These are phyloP conservation scores for Cicer judaicum DNA, from an alignment of 306 rosid species.

Conservation along the genomic window DNA sequence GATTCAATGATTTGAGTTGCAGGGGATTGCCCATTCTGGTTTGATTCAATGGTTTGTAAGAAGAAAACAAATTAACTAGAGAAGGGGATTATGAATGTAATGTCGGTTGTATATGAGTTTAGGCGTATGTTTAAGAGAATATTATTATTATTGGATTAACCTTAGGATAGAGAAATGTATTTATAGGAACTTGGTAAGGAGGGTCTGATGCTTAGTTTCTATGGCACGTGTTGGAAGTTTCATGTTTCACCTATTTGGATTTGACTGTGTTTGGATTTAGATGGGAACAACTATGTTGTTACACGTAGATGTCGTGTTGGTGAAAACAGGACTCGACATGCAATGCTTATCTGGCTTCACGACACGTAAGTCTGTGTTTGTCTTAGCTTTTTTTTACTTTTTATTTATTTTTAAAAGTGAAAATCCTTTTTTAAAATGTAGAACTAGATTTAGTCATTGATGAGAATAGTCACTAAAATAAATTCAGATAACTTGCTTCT, in stretches of 20 bases:
- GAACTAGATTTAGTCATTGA: no score
- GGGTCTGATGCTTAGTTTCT: background rate
- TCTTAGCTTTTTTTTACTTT: background rate
- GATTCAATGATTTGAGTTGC: constrained; percentile 76
- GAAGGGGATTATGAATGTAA: constrained; percentile 9
- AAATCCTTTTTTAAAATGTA: no score
- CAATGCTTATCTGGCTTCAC: constrained; percentile 32
- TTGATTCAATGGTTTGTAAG: background rate
- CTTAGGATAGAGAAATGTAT: background rate
- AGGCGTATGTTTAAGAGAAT: background rate
- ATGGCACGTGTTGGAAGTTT: constrained; percentile 29
- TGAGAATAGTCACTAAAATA: no score
- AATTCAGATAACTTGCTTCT: no score
- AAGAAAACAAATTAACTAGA: background rate
- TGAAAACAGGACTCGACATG: constrained; percentile 41
- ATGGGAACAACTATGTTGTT: background rate
- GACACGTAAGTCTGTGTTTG: constrained; percentile 46
- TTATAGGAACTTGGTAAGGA: constrained; percentile 15
- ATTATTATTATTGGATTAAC: background rate
- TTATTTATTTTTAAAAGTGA: no score
- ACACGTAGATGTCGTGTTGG: constrained; percentile 45
- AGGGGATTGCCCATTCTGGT: constrained; percentile 59
- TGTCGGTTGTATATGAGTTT: constrained; percentile 7
- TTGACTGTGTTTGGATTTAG: constrained; percentile 7
- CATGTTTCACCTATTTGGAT: background rate